Base-by-base conservation (phyloP, 1,284 basidiomycete species). In the Cryptococcus amylolentus region DNA sequence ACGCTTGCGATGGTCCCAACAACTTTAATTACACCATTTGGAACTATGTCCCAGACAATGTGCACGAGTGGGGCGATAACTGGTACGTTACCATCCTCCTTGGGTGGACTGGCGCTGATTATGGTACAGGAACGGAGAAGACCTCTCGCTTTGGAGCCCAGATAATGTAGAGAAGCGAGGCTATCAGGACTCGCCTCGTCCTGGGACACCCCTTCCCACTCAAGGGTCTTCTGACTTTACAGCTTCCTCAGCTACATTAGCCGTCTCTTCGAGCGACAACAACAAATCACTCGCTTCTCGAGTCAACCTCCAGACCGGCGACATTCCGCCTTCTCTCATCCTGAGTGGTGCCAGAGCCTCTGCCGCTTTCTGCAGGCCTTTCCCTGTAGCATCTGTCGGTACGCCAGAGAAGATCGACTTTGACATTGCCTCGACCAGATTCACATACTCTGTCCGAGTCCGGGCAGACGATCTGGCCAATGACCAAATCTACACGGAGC, bases 1-100 rank as follows among this genome's bases (percentile, higher is more conserved):
- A 92, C 67, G 95, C 86, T 0, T 83, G 86, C 49, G 95, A 98
- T 72, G 94, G 93, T 0, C 78, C 79, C 9, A 95, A 96, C 67
- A 80, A 79, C 46, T 77, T 96, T 64, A 93, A 83, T 72, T 97
- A 86, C 72, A 91, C 92, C 16, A 76, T 93, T 8, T 98, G 95
- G 95, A 93, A 86, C 27, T 98, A 98, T 70, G 87, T 87, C 54
- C 82, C 91, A 0, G 77, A 81, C 63, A 80, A 82, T 70, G 83
- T 81, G 26, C 92, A 97, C 72, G 77, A 84, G 68, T 97, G 91
- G 91, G 92, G 94, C 18, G 95, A 98, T 73, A 86, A 86, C 2
- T 98, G 94, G 76, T 73, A 51, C 57, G 67, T 68, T 10, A 35
- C 7, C 10, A 35, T 23, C 28, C 1, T 41, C 20, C 6, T 13